These are phyloP conservation scores for Boletus subcaerulescens DNA, from an alignment of 768 basidiomycete genomes.

Conservation along the genomic window DNA sequence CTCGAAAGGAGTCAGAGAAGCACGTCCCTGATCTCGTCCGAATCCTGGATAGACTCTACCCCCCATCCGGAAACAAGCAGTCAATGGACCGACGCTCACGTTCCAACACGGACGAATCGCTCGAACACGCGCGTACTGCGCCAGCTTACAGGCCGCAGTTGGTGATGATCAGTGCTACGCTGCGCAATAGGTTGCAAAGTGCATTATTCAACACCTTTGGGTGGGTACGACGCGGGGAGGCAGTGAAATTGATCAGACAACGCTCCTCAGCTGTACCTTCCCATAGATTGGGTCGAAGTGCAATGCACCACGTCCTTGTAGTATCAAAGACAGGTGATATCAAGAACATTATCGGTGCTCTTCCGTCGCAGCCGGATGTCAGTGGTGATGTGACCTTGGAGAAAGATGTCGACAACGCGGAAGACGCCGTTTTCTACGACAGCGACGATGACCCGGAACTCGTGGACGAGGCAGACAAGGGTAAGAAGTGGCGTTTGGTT, in stretches of 20 bases:
- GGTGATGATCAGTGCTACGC: constrained; percentile 68
- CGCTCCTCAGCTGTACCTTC: constrained; percentile 26
- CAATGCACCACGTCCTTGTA: constrained; percentile 57
- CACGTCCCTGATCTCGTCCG: constrained; percentile 61
- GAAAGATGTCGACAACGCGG: constrained; percentile 1
- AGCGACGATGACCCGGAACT: constrained; percentile 20
- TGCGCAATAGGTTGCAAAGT: constrained; percentile 44
- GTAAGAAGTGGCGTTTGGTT: constrained; percentile 7
- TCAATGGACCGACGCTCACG: neutral
- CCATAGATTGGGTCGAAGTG: constrained; percentile 28
- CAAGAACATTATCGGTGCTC: constrained; percentile 53
- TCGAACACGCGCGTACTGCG: constrained; percentile 4
- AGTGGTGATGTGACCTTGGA: neutral
- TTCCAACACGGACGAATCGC: constrained; percentile 4
- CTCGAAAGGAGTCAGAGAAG: constrained; percentile 39
- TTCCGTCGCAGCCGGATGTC: constrained; percentile 4
- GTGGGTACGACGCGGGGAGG: constrained; percentile 50
- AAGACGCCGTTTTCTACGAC: constrained; percentile 23
- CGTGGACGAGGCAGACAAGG: constrained; percentile 18
- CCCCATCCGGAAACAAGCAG: constrained; percentile 24
- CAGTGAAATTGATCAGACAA: constrained; percentile 28
- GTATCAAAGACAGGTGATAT: constrained; percentile 52
- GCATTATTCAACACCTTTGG: constrained; percentile 51
- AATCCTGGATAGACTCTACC: constrained; percentile 58
- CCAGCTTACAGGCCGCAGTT: constrained; percentile 49